These are phyloP conservation scores for Exophiala lecanii-corni DNA, from an alignment of 2,329 filamentous ascomycete species.

Conservation along the genomic window DNA sequence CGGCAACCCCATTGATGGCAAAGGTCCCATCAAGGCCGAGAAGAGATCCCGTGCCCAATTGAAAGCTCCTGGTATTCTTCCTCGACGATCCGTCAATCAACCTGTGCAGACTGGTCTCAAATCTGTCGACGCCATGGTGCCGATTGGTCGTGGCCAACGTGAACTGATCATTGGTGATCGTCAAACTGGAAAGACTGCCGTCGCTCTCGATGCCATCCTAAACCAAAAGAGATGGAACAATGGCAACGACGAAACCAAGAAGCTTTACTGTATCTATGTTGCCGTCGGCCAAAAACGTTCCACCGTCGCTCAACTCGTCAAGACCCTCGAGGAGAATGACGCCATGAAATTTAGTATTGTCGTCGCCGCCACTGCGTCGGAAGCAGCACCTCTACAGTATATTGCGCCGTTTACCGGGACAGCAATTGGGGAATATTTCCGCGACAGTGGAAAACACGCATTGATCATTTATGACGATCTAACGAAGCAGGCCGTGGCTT, in stretches of 20 bases:
- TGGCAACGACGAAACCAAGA: slow-evolving; percentile 82
- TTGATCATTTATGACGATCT: slow-evolving; percentile 92
- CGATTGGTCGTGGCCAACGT: slow-evolving; percentile 99
- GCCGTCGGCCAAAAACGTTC: slow-evolving; percentile 99
- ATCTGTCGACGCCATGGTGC: slow-evolving; percentile 99
- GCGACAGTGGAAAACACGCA: slow-evolving; percentile 82
- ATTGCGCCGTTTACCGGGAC: slow-evolving; percentile 83
- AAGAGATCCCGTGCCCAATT: slow-evolving; percentile 94
- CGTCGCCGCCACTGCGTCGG: slow-evolving; percentile 93
- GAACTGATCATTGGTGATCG: slow-evolving; percentile 99
- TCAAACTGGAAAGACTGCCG: slow-evolving; percentile 99
- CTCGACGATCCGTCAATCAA: slow-evolving; percentile 94
- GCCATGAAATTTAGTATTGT: slow-evolving; percentile 97
- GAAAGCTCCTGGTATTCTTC: slow-evolving; percentile 98
- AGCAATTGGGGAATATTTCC: slow-evolving; percentile 67
- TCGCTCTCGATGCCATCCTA: slow-evolving; percentile 94
- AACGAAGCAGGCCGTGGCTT: slow-evolving; percentile 82
- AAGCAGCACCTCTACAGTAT: slow-evolving; percentile 93
- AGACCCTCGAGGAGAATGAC: slow-evolving; percentile 99
- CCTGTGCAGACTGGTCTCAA: slow-evolving; percentile 99
- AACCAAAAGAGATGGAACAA: slow-evolving; percentile 99
- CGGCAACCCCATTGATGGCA: slow-evolving; percentile 98
- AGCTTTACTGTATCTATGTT: slow-evolving; percentile 99
- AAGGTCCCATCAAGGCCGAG: slow-evolving; percentile 90
- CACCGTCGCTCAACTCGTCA: slow-evolving; percentile 97